Evolutionary conservation across 2,329 filamentous ascomycete species (phyloP).

Genomic region (Pseudocercospora vitis): DNA sequence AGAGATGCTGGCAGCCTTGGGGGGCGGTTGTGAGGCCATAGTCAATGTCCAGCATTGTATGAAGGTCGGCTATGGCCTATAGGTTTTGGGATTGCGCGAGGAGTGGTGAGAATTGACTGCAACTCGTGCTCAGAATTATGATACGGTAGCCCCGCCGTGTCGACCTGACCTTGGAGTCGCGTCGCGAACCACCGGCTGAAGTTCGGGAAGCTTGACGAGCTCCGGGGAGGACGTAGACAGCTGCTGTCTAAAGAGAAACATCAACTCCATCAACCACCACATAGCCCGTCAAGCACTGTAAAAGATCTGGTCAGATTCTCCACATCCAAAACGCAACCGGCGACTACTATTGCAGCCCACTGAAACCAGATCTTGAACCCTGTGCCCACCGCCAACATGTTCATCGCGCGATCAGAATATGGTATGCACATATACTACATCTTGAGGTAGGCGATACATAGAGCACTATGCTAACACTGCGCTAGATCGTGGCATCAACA

Average conservation of each 20-base stretch:
- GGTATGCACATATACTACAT: slow-evolving; percentile 60
- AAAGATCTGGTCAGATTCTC: too few relatives aligned
- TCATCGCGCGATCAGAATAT: slow-evolving; percentile 99
- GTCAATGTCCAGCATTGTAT: slow-evolving; percentile 16
- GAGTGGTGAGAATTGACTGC: too few relatives aligned
- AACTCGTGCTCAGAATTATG: too few relatives aligned
- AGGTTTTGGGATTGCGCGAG: too few relatives aligned
- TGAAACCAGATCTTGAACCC: background rate
- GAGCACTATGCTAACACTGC: slow-evolving; percentile 26
- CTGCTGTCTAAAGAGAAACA: slow-evolving; percentile 4
- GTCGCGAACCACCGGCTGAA: background rate
- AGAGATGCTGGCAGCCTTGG: slow-evolving; percentile 30
- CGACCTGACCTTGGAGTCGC: background rate
- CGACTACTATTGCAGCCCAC: too few relatives aligned
- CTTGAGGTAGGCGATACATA: background rate
- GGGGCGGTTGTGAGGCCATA: slow-evolving; percentile 32
- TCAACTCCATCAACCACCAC: background rate
- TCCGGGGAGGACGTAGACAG: background rate
- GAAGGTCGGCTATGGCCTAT: too few relatives aligned
- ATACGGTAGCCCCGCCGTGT: too few relatives aligned
- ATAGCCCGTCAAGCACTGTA: too few relatives aligned
- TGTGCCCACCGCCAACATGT: slow-evolving; percentile 67
- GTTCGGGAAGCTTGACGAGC: background rate
- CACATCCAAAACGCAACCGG: too few relatives aligned
- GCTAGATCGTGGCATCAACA: slow-evolving; percentile 98